A percentile compares a stretch with the other conserved stretches of the same genome.
Conservation (phyloP, 495 filamentous ascomycete species). For the Glonium stellatum region DNA sequence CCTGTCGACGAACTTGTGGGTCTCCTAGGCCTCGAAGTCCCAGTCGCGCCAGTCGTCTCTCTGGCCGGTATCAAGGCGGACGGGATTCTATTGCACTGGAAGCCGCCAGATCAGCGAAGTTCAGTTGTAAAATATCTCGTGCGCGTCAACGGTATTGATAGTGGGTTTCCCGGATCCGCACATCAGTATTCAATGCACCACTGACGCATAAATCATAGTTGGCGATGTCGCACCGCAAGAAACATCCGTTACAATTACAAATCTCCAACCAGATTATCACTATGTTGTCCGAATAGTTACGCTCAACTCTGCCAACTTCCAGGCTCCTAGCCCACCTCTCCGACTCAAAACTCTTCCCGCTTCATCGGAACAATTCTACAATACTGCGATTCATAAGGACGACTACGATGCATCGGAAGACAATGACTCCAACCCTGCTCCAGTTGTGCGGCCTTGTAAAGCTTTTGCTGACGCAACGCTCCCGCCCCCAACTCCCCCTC, state of each 20-base stretch:
- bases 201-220: slow-evolving; percentile 44
- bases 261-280: slow-evolving; percentile 74
- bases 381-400: slow-evolving; percentile 16
- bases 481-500: slow-evolving; percentile 42
- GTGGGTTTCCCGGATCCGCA: slow-evolving; percentile 43
- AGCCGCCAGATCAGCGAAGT: slow-evolving; percentile 65
- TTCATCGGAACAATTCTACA: slow-evolving; percentile 29
- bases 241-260: slow-evolving; percentile 80
- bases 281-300: slow-evolving; percentile 91
- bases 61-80: slow-evolving; percentile 84
- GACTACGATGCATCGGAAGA: slow-evolving; percentile 32
- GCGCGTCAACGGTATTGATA: slow-evolving; percentile 85
- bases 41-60: slow-evolving; percentile 79
- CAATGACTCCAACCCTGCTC: slow-evolving; percentile 39
- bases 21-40: slow-evolving; percentile 87
- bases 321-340: slow-evolving; percentile 77
- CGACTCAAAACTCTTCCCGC: slow-evolving; percentile 55
- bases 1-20: slow-evolving; percentile 84
- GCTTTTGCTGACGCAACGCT: slow-evolving; percentile 48
- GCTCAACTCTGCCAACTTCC: slow-evolving; percentile 81
- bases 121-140: slow-evolving; percentile 82
- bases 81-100: slow-evolving; percentile 88
- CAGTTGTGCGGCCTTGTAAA: slow-evolving; percentile 41
- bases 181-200: background rate
- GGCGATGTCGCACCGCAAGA: slow-evolving; percentile 78